Evolutionary conservation across 176 grass and related monocot genomes (phyloP), one percentile per base, ranked within the genome.

Genomic region (Carex scoparia): DNA sequence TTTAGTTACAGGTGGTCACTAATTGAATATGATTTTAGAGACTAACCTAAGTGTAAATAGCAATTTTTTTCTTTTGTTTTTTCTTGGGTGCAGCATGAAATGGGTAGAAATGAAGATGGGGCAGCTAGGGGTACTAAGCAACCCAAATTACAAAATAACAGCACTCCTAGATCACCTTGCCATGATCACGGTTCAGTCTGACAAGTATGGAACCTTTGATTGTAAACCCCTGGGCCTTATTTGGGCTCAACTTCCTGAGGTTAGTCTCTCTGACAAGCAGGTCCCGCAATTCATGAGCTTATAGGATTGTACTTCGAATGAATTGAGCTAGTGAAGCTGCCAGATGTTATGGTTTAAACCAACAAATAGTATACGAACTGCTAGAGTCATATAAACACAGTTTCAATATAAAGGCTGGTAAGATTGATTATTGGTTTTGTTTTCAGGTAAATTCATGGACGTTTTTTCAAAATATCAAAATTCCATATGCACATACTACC

Each of bases 91-190:
- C 88, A 96, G 97, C 71, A 99, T 95, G 96, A 99, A 94, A 91
- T 99, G 97, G 97, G 93, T 96, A 57, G 91, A 94, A 67, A 79
- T 92, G 88, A 99, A 99, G 87, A 99, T 99, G 97, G 93, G 83
- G 14, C 93, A 94, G 75, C 90, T 96, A 69, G 93, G 97, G 7
- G 93, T 99, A 91, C 93, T 99, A 49, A 80, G 58, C 48, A 92
- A 96, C 79, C 90, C 93, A 3, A 89, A 91, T 56, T 99, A 99
- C 86, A 99, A 99, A 87, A 96, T 96, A 71, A 92, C 97, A 82
- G 97, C 97, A 80, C 90, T 99, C 81, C 54, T 99, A 85, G 97
- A 99, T 94, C 97, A 99, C 42, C 68, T 99, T 84, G 97, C 93
- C 31, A 99, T 99, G 97, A 99, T 96, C 80, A 99, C 97, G 1